Percentiles rank a stretch among this genome's conserved stretches.
These are phyloP conservation scores for Nepenthes mirabilis DNA, from an alignment of 148 eudicot genomes.

Conservation along the genomic window DNA sequence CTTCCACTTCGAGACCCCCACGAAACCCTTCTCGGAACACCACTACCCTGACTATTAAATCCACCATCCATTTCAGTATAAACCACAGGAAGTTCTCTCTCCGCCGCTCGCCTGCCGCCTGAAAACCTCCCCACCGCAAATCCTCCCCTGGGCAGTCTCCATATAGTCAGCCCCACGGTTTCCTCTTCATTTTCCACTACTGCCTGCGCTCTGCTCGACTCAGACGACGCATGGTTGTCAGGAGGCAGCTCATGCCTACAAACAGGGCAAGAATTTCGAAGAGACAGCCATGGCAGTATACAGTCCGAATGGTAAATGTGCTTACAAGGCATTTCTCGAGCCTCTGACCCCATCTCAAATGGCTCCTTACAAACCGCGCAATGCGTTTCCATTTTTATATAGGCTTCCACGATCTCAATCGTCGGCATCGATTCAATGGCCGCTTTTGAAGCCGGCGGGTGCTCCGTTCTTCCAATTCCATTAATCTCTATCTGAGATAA, in stretches of 20 bases:
- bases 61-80: constrained; percentile 27
- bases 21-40: constrained; percentile 8
- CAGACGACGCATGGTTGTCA: neutral
- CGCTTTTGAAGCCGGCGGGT: constrained; percentile 15
- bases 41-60: constrained; percentile 18
- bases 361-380: constrained; percentile 44
- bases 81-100: too few relatives aligned
- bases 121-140: constrained; percentile 36
- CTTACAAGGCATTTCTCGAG: constrained; percentile 25
- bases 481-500: constrained; percentile 31
- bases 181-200: constrained; percentile 3
- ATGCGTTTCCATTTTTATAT: constrained; percentile 21
- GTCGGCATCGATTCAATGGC: constrained; percentile 33
- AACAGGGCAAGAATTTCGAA: constrained; percentile 5
- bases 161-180: constrained; percentile 29
- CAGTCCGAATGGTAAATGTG: neutral
- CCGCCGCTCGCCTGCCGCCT: constrained; percentile 22
- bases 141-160: constrained; percentile 45
- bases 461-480: constrained; percentile 10
- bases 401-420: constrained; percentile 13
- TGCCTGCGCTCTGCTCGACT: too few relatives aligned
- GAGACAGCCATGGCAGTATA: neutral
- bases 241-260: neutral
- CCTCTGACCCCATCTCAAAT: constrained; percentile 30
- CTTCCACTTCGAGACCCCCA: constrained; percentile 23